These are phyloP conservation scores for Chiua virens DNA, from an alignment of 768 basidiomycete species.

Conservation along the genomic window DNA sequence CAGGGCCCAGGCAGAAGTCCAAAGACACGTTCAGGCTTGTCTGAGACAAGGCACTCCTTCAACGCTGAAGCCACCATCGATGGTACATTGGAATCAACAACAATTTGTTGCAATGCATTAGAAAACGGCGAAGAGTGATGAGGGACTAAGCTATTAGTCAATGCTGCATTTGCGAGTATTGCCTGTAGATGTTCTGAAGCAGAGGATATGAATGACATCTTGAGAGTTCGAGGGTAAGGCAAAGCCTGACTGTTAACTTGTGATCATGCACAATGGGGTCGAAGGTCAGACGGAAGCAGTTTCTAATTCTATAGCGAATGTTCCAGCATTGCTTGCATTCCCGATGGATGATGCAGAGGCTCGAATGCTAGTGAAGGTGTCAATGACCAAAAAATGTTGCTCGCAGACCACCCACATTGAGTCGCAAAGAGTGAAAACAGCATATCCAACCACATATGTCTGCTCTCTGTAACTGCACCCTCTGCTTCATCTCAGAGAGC, in stretches of 20 bases:
- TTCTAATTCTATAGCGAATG: conserved; percentile 71
- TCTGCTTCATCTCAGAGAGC: conserved; percentile 69
- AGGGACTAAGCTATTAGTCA: conserved; percentile 13
- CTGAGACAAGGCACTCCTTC: conserved; percentile 34
- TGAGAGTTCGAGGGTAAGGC: conserved; percentile 64
- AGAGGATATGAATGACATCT: conserved; percentile 42
- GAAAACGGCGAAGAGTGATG: conserved; percentile 23
- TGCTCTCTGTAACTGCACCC: conserved; percentile 64
- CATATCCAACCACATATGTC: conserved; percentile 65
- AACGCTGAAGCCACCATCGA: conserved; percentile 25
- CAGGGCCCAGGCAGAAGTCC: conserved; percentile 43
- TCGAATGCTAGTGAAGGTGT: conserved; percentile 54
- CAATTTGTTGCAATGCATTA: conserved; percentile 42
- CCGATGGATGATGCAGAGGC: conserved; percentile 61
- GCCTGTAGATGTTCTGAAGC: conserved; percentile 38
- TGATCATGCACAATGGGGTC: conserved; percentile 59
- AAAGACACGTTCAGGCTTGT: conserved; percentile 29
- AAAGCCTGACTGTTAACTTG: conserved; percentile 71
- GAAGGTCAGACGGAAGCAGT: conserved; percentile 72
- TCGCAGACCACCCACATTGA: conserved; percentile 55
- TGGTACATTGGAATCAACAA: conserved; percentile 42
- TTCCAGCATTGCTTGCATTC: conserved; percentile 72
- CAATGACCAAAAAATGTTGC: not conserved
- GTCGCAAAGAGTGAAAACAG: conserved; percentile 70
- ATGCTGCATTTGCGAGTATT: conserved; percentile 17